Base-by-base conservation (phyloP, 352 stramenopile genomes). In the Pythium pyrilobum region DNA sequence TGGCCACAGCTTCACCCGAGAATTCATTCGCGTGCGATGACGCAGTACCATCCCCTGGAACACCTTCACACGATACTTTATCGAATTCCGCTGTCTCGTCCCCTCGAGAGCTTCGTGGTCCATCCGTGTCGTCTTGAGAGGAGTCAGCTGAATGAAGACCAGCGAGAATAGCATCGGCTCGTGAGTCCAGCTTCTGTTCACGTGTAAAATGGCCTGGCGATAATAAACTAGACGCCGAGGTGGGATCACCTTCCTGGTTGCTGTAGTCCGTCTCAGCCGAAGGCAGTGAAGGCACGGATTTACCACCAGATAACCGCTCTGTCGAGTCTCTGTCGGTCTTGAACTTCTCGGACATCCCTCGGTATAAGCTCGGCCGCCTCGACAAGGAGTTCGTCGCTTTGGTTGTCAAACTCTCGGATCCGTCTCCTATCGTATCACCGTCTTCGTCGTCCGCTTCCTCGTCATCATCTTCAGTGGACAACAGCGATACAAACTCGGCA, bases 401-500 rank as follows among this genome's bases (percentile, higher is more conserved):
- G n/a, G 31, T 18, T 8, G 16, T 48, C 20, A 34, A 41, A 21
- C 18, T 43, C 10, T 53, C 47, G 2, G 36, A 4, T 3, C 49
- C 33, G 12, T 40, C 36, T 7, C 32, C 56, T 4, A 53, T 33
- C 12, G 2, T 25, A 8, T 51, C 45, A n/a, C n/a, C 42, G 11
- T 50, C 36, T 28, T 46, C 11, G 18, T 54, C 47, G 16, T 46
- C 31, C 5, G 52, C 55, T 2, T 40, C 50, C 15, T 67, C 58
- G 8, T 59, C 41, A 16, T 65, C 52, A 2, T 72, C 61, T 31
- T 81, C 71, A 6, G 59, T 81, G 6, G 78, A 64, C 4, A 87
- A 49, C 12, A 92, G 42, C 0, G 74, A 59, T 5, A 82, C 42
- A 45, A 89, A 85, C 37, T 89, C 79, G 36, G 81, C 72, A 38